Evolutionary conservation across 2,329 filamentous ascomycete genomes (phyloP), one percentile per base, ranked within the genome.

Genomic region (Parafenestella ontariensis): DNA sequence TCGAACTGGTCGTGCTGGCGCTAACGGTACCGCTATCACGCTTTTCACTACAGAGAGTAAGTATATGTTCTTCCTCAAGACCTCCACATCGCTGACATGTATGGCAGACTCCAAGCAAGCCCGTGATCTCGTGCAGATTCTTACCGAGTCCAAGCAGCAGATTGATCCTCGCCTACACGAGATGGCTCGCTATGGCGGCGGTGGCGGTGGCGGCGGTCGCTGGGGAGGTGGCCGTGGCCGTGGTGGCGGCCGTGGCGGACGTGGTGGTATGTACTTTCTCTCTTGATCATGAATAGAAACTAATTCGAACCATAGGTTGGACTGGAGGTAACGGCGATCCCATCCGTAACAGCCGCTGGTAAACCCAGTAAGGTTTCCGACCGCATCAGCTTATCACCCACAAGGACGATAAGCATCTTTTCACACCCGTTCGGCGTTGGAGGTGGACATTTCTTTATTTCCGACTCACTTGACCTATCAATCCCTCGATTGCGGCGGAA

Each of bases 21-120:
- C 89, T 73, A 91, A 89, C 65, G 95, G 95, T 82, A 98, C 93
- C 71, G 95, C 95, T 77, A 98, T 98, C 76, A 98, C 95, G 65
- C 87, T 99, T 73, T 99, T 99, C 82, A 98, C 95, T 78, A 95
- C 94, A 89, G 95, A 98, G 81, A 98, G 94, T 97, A 85, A 83
- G 93, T 90, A 49, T 21, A 13, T 11, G 5, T 8, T 26, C 9
- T 28, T 11, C 3, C 18, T 23, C 18, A 1, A 3, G 2, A 18
- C 26, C 6, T n/a, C 20, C 17, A 41, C 18, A 37, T 26, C 39
- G 52, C 75, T 79, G 64, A 80, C 68, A 43, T 36, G n/a, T 18
- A 52, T 46, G 11, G 7, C 58, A 82, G 81, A 83, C 70, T 75
- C 79, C 46, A 82, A 82, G 76, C 81, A 83, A 87, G 94, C 95